Base-by-base conservation (phyloP, 2,329 filamentous ascomycete genomes). In the Pseudogymnoascus sp. region DNA sequence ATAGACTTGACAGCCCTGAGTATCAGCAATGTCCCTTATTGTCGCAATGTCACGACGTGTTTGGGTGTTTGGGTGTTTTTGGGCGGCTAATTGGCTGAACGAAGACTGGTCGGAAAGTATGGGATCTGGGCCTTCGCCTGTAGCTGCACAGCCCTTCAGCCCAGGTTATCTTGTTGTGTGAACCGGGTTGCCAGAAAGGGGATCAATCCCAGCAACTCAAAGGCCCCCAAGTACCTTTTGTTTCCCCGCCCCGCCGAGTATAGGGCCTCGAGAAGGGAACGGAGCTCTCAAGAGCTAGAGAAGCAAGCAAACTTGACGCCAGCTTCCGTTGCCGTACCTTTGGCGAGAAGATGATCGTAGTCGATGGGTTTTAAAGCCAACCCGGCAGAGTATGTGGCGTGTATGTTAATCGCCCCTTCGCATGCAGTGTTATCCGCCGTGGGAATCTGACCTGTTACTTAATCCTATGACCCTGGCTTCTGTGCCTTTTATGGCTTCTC, bases 121-220 rank as follows among this genome's bases (percentile, higher is more conserved):
- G 34, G 34, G 34, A 60, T 42, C 34, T 38, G 34, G 37, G 23
- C 59, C 59, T 40, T 60, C 4, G 21, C 34, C 23, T 38, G 59
- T 38, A 42, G 59, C 59, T 60, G 34, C 59, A 38, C 18, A 60
- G 59, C 12, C 25, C 34, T 60, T 38, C 59, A 60, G 59, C 59
- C 34, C 36, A 60, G 59, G 59, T n/a, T 42, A 12, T 25, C 8
- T 16, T 60, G 59, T 21, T 38, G 12, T n/a, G 16, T 40, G 21
- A 7, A 60, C 59, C 59, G 59, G 59, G 25, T 60, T 60, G n/a
- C 59, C 59, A 60, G 59, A 60, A 60, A 18, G 59, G 59, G 59
- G 28, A 42, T 38, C 59, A 40, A 60, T 56, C 49, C 49, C 49
- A 56, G 9, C 49, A 56, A 16, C 49, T 56, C 16, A 56, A 9